Percentiles rank a stretch among this genome's conserved stretches.
Conservation (phyloP, 768 basidiomycete species). For the Termitomyces sp. region DNA sequence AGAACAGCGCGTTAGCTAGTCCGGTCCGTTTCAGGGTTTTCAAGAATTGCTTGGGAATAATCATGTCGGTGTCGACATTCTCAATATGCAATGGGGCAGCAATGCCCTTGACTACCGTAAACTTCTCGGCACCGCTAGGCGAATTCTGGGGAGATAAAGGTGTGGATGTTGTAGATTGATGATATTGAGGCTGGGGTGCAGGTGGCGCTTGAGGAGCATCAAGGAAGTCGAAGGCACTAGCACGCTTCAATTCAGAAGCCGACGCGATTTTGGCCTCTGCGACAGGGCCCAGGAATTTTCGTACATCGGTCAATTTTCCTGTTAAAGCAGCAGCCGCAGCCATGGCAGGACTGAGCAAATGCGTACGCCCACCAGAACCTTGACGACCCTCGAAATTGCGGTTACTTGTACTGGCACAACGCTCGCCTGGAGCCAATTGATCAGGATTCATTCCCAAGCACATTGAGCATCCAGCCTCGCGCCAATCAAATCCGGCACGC, state of each 20-base stretch:
- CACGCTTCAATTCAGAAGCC: slow-evolving; percentile 58
- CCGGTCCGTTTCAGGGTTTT: slow-evolving; percentile 91
- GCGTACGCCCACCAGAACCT: slow-evolving; percentile 84
- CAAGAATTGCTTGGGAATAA: slow-evolving; percentile 91
- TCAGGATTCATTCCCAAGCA: slow-evolving; percentile 96
- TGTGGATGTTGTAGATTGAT: slow-evolving; percentile 24
- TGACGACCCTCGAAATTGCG: slow-evolving; percentile 91
- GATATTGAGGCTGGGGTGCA: slow-evolving; percentile 27
- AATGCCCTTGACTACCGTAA: slow-evolving; percentile 66
- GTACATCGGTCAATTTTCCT: slow-evolving; percentile 80
- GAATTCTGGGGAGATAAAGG: slow-evolving; percentile 35
- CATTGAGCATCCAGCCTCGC: slow-evolving; percentile 95
- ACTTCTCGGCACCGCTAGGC: slow-evolving; percentile 51
- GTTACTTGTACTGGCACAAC: slow-evolving; percentile 90
- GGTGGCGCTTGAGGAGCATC: slow-evolving; percentile 61
- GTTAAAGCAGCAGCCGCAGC: slow-evolving; percentile 87
- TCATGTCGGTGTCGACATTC: slow-evolving; percentile 91
- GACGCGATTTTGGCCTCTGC: slow-evolving; percentile 38
- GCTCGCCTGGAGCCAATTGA: slow-evolving; percentile 74
- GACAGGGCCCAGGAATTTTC: slow-evolving; percentile 56
- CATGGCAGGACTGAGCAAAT: slow-evolving; percentile 88
- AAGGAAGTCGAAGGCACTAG: slow-evolving; percentile 71
- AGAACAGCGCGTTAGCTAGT: slow-evolving; percentile 78
- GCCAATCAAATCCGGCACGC: slow-evolving; percentile 91
- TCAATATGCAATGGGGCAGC: slow-evolving; percentile 76